phyloP scores from a whole-genome alignment of 768 basidiomycete genomes.

The Neoboletus brunneissimus region DNA sequence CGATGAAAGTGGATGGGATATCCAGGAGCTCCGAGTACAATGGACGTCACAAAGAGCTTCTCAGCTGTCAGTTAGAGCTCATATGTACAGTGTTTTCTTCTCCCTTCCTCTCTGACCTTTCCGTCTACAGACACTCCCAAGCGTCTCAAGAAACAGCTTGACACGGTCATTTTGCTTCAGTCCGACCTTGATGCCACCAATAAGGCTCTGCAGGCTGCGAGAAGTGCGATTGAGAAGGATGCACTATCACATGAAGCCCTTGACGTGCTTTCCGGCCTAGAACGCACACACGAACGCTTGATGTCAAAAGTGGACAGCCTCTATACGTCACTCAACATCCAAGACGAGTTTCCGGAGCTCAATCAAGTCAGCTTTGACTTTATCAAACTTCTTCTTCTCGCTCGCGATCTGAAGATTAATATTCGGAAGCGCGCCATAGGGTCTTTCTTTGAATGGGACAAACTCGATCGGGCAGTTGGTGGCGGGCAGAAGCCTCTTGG shows the following conservation, averaged over 20 bases:
- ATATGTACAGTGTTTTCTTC: background rate
- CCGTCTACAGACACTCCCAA: background rate
- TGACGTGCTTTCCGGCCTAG: background rate
- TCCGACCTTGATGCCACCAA: background rate
- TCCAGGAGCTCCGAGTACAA: background rate
- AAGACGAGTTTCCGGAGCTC: background rate
- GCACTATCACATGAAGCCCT: background rate
- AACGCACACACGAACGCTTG: background rate
- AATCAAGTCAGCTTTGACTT: background rate
- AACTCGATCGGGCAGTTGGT: background rate
- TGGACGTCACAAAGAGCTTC: background rate
- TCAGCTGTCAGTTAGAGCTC: background rate
- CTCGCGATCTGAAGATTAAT: conserved; percentile 1
- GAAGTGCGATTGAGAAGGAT: background rate
- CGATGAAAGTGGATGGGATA: background rate
- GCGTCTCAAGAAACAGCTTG: background rate
- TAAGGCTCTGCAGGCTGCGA: background rate
- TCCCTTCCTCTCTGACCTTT: background rate
- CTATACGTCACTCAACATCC: conserved; percentile 6
- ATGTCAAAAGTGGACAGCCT: conserved; percentile 6
- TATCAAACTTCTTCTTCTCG: background rate
- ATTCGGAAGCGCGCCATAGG: background rate
- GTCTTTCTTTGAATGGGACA: conserved; percentile 4
- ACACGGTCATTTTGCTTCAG: background rate
- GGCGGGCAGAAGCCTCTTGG: background rate